Evolutionary conservation across 495 filamentous ascomycete genomes (phyloP).

Genomic region (Astrocystis sublimbata): DNA sequence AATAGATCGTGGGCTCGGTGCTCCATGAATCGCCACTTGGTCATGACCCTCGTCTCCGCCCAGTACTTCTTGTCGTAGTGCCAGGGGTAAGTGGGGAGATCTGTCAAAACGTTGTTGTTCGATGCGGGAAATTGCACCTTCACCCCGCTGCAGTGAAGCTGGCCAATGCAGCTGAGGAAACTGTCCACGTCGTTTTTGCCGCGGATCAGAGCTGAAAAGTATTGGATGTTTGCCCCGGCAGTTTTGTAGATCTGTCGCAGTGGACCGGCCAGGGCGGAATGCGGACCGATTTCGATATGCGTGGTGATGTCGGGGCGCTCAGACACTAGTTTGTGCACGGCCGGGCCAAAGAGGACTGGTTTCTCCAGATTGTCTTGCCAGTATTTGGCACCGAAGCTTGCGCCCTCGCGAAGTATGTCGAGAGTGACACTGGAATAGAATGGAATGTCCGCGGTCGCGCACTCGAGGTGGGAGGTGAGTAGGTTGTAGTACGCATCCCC

Average conservation of each 20-base stretch:
- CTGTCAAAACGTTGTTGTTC: conserved; percentile 26
- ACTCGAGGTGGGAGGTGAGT: conserved; percentile 20
- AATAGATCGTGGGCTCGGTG: conserved; percentile 51
- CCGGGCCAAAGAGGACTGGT: conserved; percentile 35
- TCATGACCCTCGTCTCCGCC: conserved; percentile 45
- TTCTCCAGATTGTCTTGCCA: conserved; percentile 31
- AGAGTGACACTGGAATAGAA: conserved; percentile 39
- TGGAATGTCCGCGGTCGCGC: conserved; percentile 15
- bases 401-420: conserved; percentile 14
- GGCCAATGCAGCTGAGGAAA: conserved; percentile 32
- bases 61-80: conserved; percentile 42
- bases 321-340: conserved; percentile 25
- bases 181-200: conserved; percentile 11
- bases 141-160: conserved; percentile 24
- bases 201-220: conserved; percentile 36
- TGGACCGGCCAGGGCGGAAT: conserved; percentile 38
- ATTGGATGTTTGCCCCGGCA: conserved; percentile 13
- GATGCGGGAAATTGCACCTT: conserved; percentile 20
- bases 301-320: conserved; percentile 17
- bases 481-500: conserved; percentile 25
- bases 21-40: conserved; percentile 45
- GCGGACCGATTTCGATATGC: conserved; percentile 47
- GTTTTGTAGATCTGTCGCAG: conserved; percentile 33
- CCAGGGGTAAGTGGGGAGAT: conserved; percentile 56
- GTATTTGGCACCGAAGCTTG: conserved; percentile 22